phyloP scores from a whole-genome alignment of 306 rosid species.

The Cicer judaicum region DNA sequence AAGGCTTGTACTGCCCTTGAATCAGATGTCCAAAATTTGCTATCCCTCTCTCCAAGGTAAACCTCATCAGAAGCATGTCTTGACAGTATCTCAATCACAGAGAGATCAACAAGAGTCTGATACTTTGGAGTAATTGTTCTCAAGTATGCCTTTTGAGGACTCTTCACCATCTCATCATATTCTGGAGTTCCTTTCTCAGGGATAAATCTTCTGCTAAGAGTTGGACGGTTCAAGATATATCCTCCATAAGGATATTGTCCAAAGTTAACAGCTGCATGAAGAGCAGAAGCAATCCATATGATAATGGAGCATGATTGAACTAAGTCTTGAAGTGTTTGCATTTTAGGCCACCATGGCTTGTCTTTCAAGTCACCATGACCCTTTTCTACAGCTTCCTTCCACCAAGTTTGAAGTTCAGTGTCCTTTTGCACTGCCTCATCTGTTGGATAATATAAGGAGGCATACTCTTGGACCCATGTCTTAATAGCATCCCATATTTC shows the following conservation, averaged over 20 bases:
- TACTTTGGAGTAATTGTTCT: constrained; percentile 68
- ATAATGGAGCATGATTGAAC: constrained; percentile 53
- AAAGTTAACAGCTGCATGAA: constrained; percentile 75
- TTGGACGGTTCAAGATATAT: constrained; percentile 69
- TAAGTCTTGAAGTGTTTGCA: constrained; percentile 54
- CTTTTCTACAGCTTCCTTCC: constrained; percentile 65
- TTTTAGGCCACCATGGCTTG: constrained; percentile 69
- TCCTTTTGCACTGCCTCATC: constrained; percentile 54
- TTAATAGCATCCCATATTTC: constrained; percentile 72
- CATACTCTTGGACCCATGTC: constrained; percentile 64
- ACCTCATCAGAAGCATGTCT: constrained; percentile 71
- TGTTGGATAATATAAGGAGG: constrained; percentile 52
- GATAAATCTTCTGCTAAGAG: constrained; percentile 59
- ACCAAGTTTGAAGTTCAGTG: constrained; percentile 68
- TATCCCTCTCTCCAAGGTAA: constrained; percentile 59
- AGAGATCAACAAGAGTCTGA: constrained; percentile 58
- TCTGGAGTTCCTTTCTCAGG: constrained; percentile 62
- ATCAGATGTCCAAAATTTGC: constrained; percentile 46
- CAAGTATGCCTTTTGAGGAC: constrained; percentile 54
- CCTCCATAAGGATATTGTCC: constrained; percentile 83
- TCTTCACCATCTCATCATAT: constrained; percentile 58
- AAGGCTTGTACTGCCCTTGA: constrained; percentile 44
- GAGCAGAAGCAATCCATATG: constrained; percentile 78
- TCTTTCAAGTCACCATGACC: constrained; percentile 73
- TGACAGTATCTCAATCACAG: constrained; percentile 73